Evolutionary conservation across 768 basidiomycete genomes (phyloP), one percentile per base, ranked within the genome.

Genomic region (Pisolithus orientalis): DNA sequence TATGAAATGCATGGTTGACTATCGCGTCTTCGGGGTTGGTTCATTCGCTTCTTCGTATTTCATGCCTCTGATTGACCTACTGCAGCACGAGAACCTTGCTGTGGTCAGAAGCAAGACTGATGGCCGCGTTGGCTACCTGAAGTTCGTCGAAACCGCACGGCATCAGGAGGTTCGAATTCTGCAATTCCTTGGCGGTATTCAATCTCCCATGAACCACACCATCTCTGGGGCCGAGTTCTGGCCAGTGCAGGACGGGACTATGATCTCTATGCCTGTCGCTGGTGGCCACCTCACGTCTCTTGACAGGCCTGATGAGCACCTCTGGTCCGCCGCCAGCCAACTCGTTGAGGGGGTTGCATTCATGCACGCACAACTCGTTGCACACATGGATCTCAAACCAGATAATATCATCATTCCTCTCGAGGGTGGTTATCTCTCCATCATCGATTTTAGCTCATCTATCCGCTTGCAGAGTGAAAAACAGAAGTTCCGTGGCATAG

Each of bases 31-130:
- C 24, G 47, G 47, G 27, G 52, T 53, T 28, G 7, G 52, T 29
- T 7, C 28, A 29, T 7, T 49, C 21, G 31, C 24, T 44, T 29
- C 27, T 25, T 25, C 27, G 37, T 37, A 39, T 39, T 39, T 13
- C 5, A 21, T 14, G 39, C 34, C 17, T 51, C 21, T 3, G 31
- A 21, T 11, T 29, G 6, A 52, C 14, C 13, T 28, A 17, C n/a
- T 49, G 14, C 24, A 60, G 58, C 58, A 60, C 47, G 59, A 59
- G 13, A 37, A 48, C 2, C 52, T 60, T 9, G 55, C 59, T 0
- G 25, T 53, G 7, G 37, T 52, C 13, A 45, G 17, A 28, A 28
- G n/a, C 27, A 44, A 50, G 3, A 7, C 31, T n/a, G 28, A 27
- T 2, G 32, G 48, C 29, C 8, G 13, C n/a, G 32, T 14, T 2